phyloP scores from a whole-genome alignment of 805 yeast species.

The Candida incommunis region DNA sequence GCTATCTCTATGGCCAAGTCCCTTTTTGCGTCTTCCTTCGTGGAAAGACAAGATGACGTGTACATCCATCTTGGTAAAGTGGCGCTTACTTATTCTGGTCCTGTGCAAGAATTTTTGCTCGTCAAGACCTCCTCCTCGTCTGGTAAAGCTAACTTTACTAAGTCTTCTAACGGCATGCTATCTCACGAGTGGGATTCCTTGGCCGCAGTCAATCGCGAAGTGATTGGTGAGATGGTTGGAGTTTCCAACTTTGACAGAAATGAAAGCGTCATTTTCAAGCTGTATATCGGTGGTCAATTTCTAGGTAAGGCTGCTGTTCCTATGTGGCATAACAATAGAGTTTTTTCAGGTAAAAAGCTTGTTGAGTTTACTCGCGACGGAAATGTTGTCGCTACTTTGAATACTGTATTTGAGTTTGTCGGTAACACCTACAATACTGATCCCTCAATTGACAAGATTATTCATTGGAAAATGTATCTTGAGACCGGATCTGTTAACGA shows the following conservation, averaged over 20 bases:
- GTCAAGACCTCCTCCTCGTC: constrained; percentile 41
- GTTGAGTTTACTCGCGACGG: constrained; percentile 27
- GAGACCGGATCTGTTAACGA: constrained; percentile 29
- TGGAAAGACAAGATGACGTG: constrained; percentile 12
- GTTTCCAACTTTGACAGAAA: constrained; percentile 41
- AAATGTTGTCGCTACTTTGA: constrained; percentile 26
- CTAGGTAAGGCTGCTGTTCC: constrained; percentile 44
- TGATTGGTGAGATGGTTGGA: constrained; percentile 55
- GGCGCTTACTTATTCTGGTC: constrained; percentile 8
- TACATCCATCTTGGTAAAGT: constrained; percentile 13
- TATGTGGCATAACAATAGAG: constrained; percentile 17
- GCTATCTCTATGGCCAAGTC: constrained; percentile 45
- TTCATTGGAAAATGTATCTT: constrained; percentile 36
- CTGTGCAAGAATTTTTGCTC: constrained; percentile 27
- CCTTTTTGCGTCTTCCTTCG: constrained; percentile 12
- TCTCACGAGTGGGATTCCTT: constrained; percentile 52
- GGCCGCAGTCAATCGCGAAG: constrained; percentile 58
- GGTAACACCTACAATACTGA: constrained; percentile 57
- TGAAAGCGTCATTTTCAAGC: constrained; percentile 40
- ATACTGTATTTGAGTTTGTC: constrained; percentile 47
- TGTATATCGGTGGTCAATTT: constrained; percentile 49
- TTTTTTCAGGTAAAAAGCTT: constrained; percentile 8
- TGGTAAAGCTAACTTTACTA: constrained; percentile 40
- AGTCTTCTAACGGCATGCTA: constrained; percentile 48
- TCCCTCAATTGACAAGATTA: constrained; percentile 35